These are phyloP conservation scores for Saccharomycopsis microspora DNA, from an alignment of 805 yeast genomes.

Conservation along the genomic window DNA sequence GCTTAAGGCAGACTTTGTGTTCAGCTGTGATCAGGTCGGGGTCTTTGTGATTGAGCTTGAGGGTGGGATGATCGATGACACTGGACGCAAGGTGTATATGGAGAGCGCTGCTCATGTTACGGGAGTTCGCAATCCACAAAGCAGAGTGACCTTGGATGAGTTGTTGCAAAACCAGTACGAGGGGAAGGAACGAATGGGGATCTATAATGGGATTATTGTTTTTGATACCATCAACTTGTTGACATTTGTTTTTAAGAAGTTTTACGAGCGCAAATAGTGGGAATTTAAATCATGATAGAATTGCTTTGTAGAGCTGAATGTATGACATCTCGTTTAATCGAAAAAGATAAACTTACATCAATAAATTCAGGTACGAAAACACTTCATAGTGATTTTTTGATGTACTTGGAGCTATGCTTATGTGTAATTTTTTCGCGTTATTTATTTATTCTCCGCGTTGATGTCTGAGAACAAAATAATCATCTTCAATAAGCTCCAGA, in stretches of 20 bases:
- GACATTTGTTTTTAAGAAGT: conserved; percentile 61
- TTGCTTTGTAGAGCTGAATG: too few species aligned
- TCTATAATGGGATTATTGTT: conserved; percentile 58
- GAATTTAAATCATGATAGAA: too few species aligned
- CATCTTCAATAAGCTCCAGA: too few species aligned
- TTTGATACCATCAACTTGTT: conserved; percentile 61
- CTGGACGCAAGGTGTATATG: neutral
- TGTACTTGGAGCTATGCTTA: too few species aligned
- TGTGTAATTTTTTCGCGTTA: too few species aligned
- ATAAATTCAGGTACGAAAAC: too few species aligned
- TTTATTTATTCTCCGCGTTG: too few species aligned
- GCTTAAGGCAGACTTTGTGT: conserved; percentile 61
- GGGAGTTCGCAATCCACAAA: conserved; percentile 20
- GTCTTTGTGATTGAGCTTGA: conserved; percentile 66
- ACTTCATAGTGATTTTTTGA: too few species aligned
- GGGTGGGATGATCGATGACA: conserved; percentile 21
- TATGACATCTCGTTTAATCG: too few species aligned
- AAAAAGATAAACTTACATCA: too few species aligned
- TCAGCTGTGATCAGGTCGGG: conserved; percentile 66
- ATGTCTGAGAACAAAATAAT: too few species aligned
- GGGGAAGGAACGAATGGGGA: conserved; percentile 35
- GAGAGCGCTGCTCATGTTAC: conserved; percentile 1
- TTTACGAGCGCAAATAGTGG: conserved; percentile 36
- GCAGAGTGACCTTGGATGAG: conserved; percentile 55
- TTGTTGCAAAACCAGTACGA: conserved; percentile 68